Percentiles rank a stretch among this genome's conserved stretches.
Conservation (phyloP, 1,139 yeast genomes). For the Ogataea hybrid region DNA sequence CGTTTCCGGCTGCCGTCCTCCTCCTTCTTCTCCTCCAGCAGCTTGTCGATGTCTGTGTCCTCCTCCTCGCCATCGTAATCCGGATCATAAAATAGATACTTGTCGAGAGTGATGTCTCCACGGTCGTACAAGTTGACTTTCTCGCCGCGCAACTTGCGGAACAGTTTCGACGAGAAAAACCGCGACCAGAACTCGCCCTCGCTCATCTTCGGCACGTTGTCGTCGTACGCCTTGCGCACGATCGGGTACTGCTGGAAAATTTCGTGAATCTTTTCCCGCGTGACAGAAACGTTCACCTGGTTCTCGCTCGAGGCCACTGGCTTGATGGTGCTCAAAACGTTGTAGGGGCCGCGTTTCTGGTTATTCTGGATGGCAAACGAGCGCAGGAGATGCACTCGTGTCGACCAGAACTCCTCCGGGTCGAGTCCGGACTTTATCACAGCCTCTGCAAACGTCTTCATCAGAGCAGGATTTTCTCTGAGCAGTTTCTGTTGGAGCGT, state of each 20-base stretch:
- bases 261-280: constrained; percentile 85
- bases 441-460: constrained; percentile 80
- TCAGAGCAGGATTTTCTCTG: constrained; percentile 65
- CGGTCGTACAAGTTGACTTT: constrained; percentile 71
- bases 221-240: constrained; percentile 85
- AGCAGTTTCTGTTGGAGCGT: constrained; percentile 77
- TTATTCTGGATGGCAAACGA: constrained; percentile 82
- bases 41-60: constrained; percentile 28
- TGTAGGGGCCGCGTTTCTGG: constrained; percentile 91
- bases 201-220: constrained; percentile 81
- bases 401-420: constrained; percentile 85
- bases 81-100: constrained; percentile 64
- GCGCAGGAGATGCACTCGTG: constrained; percentile 73
- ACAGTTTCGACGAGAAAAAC: constrained; percentile 85
- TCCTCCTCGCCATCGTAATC: constrained; percentile 46
- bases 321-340: constrained; percentile 87
- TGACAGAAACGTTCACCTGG: constrained; percentile 87
- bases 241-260: constrained; percentile 93
- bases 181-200: constrained; percentile 98
- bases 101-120: constrained; percentile 83
- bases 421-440: constrained; percentile 78
- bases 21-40: constrained; percentile 25
- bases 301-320: constrained; percentile 90
- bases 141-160: constrained; percentile 88
- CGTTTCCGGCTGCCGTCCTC: constrained; percentile 19